Conservation (phyloP, 257 asterid genomes). For the Parsonsia alboflavescens region DNA sequence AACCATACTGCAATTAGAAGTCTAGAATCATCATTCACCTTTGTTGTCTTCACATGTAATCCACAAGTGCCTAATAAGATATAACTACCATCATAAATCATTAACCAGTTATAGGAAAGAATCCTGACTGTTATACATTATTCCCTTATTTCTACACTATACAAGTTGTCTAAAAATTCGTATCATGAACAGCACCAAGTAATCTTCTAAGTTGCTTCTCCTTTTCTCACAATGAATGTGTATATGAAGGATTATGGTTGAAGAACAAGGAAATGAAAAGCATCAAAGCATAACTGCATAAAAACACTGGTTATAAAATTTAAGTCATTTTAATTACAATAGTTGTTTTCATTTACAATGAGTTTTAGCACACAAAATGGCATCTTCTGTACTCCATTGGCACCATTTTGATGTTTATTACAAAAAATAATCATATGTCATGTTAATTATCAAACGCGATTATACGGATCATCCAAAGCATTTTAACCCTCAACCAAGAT, state of each 20-base stretch:
- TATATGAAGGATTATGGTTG: not conserved
- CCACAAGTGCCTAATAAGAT: not conserved
- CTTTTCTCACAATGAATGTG: not conserved
- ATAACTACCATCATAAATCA: not conserved
- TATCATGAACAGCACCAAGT: not conserved
- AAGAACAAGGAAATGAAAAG: not conserved
- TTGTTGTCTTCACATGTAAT: not conserved
- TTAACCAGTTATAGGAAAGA: not conserved
- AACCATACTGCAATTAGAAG: not conserved
- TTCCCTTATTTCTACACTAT: conserved; percentile 1
- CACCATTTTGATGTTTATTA: not conserved
- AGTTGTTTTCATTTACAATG: not conserved
- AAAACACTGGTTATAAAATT: not conserved
- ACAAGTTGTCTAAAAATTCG: not conserved
- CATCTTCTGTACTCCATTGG: not conserved
- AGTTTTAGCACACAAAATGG: not conserved
- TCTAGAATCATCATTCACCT: not conserved
- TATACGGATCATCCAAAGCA: no score
- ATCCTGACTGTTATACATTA: not conserved
- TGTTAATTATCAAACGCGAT: no score
- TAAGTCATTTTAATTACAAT: not conserved
- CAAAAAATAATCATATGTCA: not conserved
- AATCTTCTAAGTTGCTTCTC: not conserved
- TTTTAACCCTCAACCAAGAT: no score
- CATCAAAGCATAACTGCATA: not conserved